These are phyloP conservation scores for Candida ascalaphidarum DNA, from an alignment of 805 yeast species.

Conservation along the genomic window DNA sequence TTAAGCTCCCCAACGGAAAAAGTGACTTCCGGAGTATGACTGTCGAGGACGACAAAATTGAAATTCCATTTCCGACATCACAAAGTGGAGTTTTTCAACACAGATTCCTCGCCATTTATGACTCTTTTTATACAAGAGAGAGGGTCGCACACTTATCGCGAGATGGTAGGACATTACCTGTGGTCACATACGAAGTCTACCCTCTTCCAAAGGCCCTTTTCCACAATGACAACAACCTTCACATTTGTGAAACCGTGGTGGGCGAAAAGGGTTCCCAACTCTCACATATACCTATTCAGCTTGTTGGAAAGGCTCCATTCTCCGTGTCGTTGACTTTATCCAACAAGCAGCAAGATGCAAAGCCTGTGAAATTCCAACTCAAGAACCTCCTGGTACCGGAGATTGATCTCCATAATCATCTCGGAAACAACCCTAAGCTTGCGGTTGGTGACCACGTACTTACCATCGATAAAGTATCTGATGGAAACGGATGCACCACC, in stretches of 20 bases:
- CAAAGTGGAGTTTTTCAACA: conserved; percentile 56
- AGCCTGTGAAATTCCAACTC: conserved; percentile 37
- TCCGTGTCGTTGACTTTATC: conserved; percentile 46
- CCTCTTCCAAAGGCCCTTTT: conserved; percentile 56
- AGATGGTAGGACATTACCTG: conserved; percentile 5
- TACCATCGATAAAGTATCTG: conserved; percentile 48
- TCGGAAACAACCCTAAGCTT: conserved; percentile 32
- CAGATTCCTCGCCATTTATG: conserved; percentile 54
- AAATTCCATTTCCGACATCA: conserved; percentile 31
- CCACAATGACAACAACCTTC: conserved; percentile 37
- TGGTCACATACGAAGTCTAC: conserved; percentile 36
- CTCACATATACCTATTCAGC: conserved; percentile 42
- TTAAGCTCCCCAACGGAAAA: conserved; percentile 49
- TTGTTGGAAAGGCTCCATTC: conserved; percentile 58
- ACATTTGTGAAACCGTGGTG: conserved; percentile 34
- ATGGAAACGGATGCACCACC: conserved; percentile 61
- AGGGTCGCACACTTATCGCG: conserved; percentile 4
- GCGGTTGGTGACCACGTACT: conserved; percentile 67
- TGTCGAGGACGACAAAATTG: conserved; percentile 16
- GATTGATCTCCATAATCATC: conserved; percentile 5
- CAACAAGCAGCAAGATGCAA: conserved; percentile 54
- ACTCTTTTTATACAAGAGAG: conserved; percentile 47
- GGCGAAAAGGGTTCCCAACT: too few species aligned
- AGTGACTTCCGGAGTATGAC: conserved; percentile 24
- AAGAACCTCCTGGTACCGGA: conserved; percentile 28